phyloP scores from a whole-genome alignment of 106 monocot species.

The Dioscorea dumetorum region DNA sequence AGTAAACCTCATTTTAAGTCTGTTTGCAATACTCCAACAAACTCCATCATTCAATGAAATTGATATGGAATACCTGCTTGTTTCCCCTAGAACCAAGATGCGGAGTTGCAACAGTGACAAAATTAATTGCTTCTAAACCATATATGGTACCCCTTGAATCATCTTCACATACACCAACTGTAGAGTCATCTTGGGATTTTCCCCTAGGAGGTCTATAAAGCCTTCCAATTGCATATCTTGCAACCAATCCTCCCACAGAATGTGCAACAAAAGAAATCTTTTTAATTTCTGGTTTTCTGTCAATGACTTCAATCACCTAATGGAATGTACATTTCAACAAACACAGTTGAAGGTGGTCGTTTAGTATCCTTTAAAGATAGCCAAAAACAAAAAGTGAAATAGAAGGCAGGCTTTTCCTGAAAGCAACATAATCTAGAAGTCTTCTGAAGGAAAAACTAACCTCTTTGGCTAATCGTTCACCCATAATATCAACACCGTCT shows the following conservation, averaged over 20 bases:
- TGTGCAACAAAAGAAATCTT: constrained; percentile 94
- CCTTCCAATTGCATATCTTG: constrained; percentile 89
- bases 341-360: not conserved
- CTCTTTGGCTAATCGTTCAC: constrained; percentile 90
- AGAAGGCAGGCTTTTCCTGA: not conserved
- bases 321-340: constrained; percentile 7
- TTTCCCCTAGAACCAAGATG: constrained; percentile 98
- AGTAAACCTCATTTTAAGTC: too few relatives aligned
- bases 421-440: not conserved
- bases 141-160: constrained; percentile 50
- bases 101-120: constrained; percentile 94
- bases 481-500: constrained; percentile 98
- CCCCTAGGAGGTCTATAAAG: constrained; percentile 39
- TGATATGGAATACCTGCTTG: constrained; percentile 54
- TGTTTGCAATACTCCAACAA: not conserved
- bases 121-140: constrained; percentile 91
- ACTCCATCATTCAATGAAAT: not conserved
- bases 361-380: not conserved
- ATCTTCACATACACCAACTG: constrained; percentile 6
- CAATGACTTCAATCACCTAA: constrained; percentile 62
- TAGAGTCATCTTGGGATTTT: constrained; percentile 14
- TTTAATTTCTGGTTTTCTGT: constrained; percentile 36
- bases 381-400: not conserved
- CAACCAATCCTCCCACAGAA: constrained; percentile 93
- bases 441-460: constrained; percentile 28